Base-by-base conservation (phyloP, 2,329 filamentous ascomycete genomes). In the Xenosphaeropsis pyriputrescens region DNA sequence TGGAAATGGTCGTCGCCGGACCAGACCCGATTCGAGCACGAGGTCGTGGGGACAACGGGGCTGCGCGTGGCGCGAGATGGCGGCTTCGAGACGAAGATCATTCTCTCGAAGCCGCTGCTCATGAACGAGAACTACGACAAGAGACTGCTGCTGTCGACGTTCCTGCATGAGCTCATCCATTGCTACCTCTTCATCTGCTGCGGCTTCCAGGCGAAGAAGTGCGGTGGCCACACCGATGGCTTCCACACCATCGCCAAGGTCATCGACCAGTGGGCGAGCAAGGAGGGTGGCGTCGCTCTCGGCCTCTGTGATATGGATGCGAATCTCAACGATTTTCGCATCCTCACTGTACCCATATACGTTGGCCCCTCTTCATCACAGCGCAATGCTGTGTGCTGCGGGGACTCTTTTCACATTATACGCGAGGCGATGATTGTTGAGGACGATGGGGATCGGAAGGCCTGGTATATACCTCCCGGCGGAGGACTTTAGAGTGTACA, bases 151-250 rank as follows among this genome's bases (percentile, higher is more conserved):
- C 75, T 79, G 35, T 72, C 70, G 6, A 75, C 75, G 0, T 78
- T 80, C 44, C 49, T 80, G 34, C 75, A 79, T 49, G 75, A 80
- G 55, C 65, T 79, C 46, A 74, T 79, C 35, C 75, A 79, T 55
- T 74, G 73, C 54, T 79, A 76, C 49, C 58, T 79, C 13, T 79
- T 79, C 45, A 67, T 79, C 40, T 62, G 59, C 37, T 76, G 72
- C 46, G 75, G 75, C 4, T 69, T 74, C 50, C 61, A 65, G 32
- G 73, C 73, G 0, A 58, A 65, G 29, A 57, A 62, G 17, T 60
- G 63, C 32, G 73, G 72, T 9, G 75, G 75, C 1, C 75, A 79
- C 45, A 79, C 75, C 2, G 51, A 60, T 2, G 75, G 72, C 2
- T 79, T 79, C 47, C 60, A 62, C 18, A 60, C 59, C 34, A 78